A percentile compares a stretch with the other conserved stretches of the same genome.
phyloP scores from a whole-genome alignment of 768 basidiomycete genomes.

The Leccinum truebloodii region DNA sequence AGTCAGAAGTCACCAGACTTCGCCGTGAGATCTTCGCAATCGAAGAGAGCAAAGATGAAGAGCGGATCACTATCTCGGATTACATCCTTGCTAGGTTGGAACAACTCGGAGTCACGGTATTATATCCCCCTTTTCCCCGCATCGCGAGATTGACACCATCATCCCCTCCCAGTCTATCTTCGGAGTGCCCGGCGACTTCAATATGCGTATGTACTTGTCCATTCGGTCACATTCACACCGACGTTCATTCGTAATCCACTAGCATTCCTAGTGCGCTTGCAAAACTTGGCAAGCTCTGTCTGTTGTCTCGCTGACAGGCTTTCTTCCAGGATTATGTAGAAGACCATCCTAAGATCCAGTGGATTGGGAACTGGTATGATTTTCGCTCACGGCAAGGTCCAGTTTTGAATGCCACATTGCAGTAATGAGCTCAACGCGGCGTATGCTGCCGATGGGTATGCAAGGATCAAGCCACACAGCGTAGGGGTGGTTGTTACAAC shows the following conservation, averaged over 20 bases:
- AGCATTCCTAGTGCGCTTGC: constrained; percentile 32
- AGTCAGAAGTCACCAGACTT: constrained; percentile 49
- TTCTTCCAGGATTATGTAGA: constrained; percentile 72
- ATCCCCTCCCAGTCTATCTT: constrained; percentile 61
- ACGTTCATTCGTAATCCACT: constrained; percentile 3
- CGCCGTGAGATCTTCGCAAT: constrained; percentile 46
- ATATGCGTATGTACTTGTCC: constrained; percentile 47
- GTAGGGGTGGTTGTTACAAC: constrained; percentile 80
- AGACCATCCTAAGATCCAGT: constrained; percentile 72
- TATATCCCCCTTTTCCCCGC: constrained; percentile 27
- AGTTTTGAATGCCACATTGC: constrained; percentile 5
- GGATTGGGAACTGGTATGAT: constrained; percentile 82
- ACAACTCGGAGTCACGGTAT: constrained; percentile 60
- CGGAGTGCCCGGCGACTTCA: constrained; percentile 87
- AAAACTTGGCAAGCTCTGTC: too few relatives aligned
- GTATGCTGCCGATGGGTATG: constrained; percentile 94
- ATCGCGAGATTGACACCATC: not conserved
- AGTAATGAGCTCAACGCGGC: constrained; percentile 86
- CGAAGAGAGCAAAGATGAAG: constrained; percentile 28
- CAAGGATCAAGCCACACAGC: constrained; percentile 75
- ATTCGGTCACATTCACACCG: not conserved
- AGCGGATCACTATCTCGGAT: constrained; percentile 52
- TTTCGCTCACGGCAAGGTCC: not conserved
- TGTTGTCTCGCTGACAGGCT: not conserved
- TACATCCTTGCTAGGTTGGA: constrained; percentile 65